Evolutionary conservation across 176 grass and related monocot genomes (phyloP).

Genomic region (Ananas comosus): DNA sequence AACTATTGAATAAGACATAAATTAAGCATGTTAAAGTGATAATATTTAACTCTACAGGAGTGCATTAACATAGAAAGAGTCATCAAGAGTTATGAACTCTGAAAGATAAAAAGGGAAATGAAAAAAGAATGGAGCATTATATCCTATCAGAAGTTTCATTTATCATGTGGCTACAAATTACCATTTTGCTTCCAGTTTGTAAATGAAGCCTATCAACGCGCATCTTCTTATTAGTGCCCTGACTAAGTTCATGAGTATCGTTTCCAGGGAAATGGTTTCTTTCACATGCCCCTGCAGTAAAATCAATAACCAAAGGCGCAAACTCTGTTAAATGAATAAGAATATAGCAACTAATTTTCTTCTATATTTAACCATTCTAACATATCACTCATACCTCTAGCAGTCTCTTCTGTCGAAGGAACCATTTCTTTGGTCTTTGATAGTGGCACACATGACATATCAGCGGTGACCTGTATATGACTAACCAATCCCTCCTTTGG

Average conservation of each 20-base stretch:
- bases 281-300: slow-evolving; percentile 24
- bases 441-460: slow-evolving; percentile 12
- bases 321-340: slow-evolving; percentile 6
- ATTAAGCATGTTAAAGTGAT: neutral
- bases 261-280: slow-evolving; percentile 23
- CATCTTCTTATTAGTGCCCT: slow-evolving; percentile 20
- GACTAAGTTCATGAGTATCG: slow-evolving; percentile 24
- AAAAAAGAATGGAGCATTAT: slow-evolving; percentile 15
- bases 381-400: slow-evolving; percentile 31
- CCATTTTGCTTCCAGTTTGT: slow-evolving; percentile 31
- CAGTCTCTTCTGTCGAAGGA: slow-evolving; percentile 23
- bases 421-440: slow-evolving; percentile 11
- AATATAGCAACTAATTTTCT: slow-evolving; percentile 14
- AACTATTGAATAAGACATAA: too few relatives aligned
- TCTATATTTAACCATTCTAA: slow-evolving; percentile 5
- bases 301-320: slow-evolving; percentile 3
- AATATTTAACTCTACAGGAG: neutral
- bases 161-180: slow-evolving; percentile 8
- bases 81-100: neutral
- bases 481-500: slow-evolving; percentile 17
- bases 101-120: slow-evolving; percentile 1
- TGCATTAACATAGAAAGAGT: neutral
- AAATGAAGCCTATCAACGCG: slow-evolving; percentile 22
- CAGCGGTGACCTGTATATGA: slow-evolving; percentile 27
- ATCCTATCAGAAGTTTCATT: slow-evolving; percentile 35